Evolutionary conservation across 176 grass and related monocot genomes (phyloP), one percentile per base, ranked within the genome.

Genomic region (Guadua angustifolia): DNA sequence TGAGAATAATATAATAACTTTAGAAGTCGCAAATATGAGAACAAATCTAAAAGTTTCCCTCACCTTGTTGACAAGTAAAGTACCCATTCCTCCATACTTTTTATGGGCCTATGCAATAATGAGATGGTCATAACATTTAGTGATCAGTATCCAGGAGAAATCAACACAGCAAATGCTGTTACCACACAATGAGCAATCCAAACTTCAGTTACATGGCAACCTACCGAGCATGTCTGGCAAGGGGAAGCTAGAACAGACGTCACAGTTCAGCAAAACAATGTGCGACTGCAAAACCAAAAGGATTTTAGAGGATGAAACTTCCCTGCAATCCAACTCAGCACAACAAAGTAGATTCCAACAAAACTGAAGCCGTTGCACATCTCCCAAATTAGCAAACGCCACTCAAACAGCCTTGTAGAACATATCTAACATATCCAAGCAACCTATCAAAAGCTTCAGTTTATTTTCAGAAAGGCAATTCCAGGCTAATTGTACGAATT

Each of bases 241-340:
- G 74, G 96, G 97, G 83, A 99, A 99, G 86, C 93, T 99, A 84
- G 89, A 95, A 75, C 97, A 99, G 81, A 99, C 82, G 82, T 99
- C 97, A 18, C 93, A 99, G 86, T 99, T 99, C 71, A 99, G 91
- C 90, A 99, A 87, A 83, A 99, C 97, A 84, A 99, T 95, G 86
- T 99, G 93, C 0, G 93, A 92, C 93, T 99, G 89, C 85, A 69
- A 89, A 82, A 82, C 13, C 7, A 67, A 47, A 87, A 86, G 12
- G 7, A 61, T 2, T 33, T 74, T 75, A 81, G 77, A 75, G 58
- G 52, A 64, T 11, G 7, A 36, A 75, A 46, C 24, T 53, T 25
- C 36, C 19, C 11, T 19, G 78, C 40, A 43, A 79, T 55, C 24
- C 26, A 77, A 64, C 29, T 47, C 35, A 46, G 4, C 24, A 64